Base-by-base conservation (phyloP, 306 rosid genomes). In the Cicer bijugum region DNA sequence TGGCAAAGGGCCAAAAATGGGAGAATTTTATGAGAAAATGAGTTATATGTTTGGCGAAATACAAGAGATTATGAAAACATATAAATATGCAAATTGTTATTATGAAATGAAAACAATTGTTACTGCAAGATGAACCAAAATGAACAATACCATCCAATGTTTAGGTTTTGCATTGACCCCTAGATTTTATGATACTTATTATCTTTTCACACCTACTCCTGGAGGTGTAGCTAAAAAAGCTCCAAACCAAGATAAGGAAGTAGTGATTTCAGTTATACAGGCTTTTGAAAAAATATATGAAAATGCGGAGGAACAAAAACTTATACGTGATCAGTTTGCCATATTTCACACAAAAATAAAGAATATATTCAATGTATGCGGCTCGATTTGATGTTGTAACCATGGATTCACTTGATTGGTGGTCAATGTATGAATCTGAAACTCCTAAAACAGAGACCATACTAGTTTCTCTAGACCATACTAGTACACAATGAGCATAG, bases 351-450 rank as follows among this genome's bases (percentile, higher is more conserved):
- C 12, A 9, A 61, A 8, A 12, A 47, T 1, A 48, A 17, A 20
- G 14, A 8, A 38, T 51, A 0, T 51, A 6, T 61, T 7, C 56
- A 50, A 48, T 12, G 37, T 0, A n/a, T 8, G 11, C 7, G 2
- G 20, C 50, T 59, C 19, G 46, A 45, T 33, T 61, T 17, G 61
- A 74, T 74, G 51, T 1, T 4, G 8, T 7, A 0, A 45, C 50
- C 8, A 61, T 60, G 51, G 61, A 74, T 60, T 3, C 20, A 0
- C 60, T 74, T 74, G 48, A 74, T 43, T 74, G 50, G 69, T 74
- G 39, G 70, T 61, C 55, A 1, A 33, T 44, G 9, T 60, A 74
- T 61, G 40, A 70, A 5, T 60, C n/a, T 0, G 2, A 75, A 65
- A 64, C 66, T 51, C 19, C 15, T 9, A 2, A 52, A 4, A 16